These are phyloP conservation scores for Chionographis japonica DNA, from an alignment of 106 monocot species.

Conservation along the genomic window DNA sequence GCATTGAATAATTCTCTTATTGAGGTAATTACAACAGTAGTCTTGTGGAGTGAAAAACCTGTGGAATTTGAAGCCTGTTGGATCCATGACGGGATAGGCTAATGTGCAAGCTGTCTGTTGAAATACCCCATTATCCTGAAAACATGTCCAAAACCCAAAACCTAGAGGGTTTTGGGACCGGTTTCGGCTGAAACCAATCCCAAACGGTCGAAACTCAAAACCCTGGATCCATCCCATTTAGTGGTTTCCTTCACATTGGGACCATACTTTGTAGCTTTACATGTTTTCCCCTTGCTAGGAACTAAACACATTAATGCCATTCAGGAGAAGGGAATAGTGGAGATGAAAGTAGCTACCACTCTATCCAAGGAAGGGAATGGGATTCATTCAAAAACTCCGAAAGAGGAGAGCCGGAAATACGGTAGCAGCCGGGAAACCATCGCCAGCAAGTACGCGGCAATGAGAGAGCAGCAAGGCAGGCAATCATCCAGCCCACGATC, in stretches of 20 bases:
- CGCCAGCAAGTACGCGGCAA: slow-evolving; percentile 59
- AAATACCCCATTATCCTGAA: too few species aligned
- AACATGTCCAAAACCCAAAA: too few species aligned
- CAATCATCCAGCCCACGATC: slow-evolving; percentile 8
- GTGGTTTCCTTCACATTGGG: background rate
- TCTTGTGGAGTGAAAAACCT: too few species aligned
- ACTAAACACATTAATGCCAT: background rate
- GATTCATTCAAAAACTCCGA: slow-evolving; percentile 22
- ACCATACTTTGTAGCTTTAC: background rate
- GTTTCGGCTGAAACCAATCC: too few species aligned
- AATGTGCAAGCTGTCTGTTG: too few species aligned
- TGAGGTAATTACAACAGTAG: too few species aligned
- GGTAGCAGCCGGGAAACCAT: slow-evolving; percentile 44
- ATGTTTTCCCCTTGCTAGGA: background rate
- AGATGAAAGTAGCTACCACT: slow-evolving; percentile 26
- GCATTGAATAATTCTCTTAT: too few species aligned
- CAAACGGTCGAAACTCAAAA: too few species aligned
- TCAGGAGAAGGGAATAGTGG: slow-evolving; percentile 47
- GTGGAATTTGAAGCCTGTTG: too few species aligned
- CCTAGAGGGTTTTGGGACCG: too few species aligned
- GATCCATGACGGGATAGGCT: too few species aligned
- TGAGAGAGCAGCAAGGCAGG: slow-evolving; percentile 45
- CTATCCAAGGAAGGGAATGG: slow-evolving; percentile 24
- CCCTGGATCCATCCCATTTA: too few species aligned
- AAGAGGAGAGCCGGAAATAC: slow-evolving; percentile 33